A percentile compares a stretch with the other conserved stretches of the same genome.
Evolutionary conservation across 2,329 filamentous ascomycete species (phyloP).

Genomic region (Aspergillus fischeri): DNA sequence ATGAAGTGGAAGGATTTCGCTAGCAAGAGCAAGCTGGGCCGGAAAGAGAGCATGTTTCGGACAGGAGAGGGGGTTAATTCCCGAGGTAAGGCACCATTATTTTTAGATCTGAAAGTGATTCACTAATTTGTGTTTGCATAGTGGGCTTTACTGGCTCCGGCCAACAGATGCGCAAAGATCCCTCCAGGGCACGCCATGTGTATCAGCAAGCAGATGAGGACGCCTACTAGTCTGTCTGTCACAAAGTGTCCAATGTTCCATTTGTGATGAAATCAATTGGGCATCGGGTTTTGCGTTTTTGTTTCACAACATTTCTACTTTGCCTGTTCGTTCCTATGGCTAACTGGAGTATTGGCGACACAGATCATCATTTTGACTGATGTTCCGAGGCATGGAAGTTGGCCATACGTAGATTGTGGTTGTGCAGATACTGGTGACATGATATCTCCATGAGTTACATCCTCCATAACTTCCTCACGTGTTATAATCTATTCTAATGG

Average conservation of each 20-base stretch:
- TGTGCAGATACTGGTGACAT: constrained; percentile 9
- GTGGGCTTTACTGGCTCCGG: constrained; percentile 96
- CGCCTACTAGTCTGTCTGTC: constrained; percentile 38
- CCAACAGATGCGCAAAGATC: constrained; percentile 92
- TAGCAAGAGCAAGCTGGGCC: constrained; percentile 64
- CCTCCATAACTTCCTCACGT: constrained; percentile 10
- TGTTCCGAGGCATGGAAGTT: constrained; percentile 14
- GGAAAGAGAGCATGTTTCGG: constrained; percentile 96
- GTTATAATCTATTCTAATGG: constrained; percentile 8
- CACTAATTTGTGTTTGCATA: constrained; percentile 39
- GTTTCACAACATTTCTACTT: constrained; percentile 10
- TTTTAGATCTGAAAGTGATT: constrained; percentile 1
- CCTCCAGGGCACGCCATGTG: constrained; percentile 73
- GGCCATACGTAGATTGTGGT: constrained; percentile 15
- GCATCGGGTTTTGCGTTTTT: background rate
- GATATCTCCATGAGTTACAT: constrained; percentile 11
- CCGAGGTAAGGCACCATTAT: constrained; percentile 59
- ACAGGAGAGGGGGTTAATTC: constrained; percentile 83
- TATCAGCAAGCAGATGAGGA: constrained; percentile 74
- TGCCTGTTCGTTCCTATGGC: constrained; percentile 20
- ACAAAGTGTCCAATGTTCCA: background rate
- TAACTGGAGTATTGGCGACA: constrained; percentile 24
- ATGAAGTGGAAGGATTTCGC: constrained; percentile 94
- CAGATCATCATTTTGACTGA: constrained; percentile 20
- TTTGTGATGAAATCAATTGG: background rate